Evolutionary conservation across 1,284 basidiomycete species (phyloP).

Genomic region (Omphalotus olearius): DNA sequence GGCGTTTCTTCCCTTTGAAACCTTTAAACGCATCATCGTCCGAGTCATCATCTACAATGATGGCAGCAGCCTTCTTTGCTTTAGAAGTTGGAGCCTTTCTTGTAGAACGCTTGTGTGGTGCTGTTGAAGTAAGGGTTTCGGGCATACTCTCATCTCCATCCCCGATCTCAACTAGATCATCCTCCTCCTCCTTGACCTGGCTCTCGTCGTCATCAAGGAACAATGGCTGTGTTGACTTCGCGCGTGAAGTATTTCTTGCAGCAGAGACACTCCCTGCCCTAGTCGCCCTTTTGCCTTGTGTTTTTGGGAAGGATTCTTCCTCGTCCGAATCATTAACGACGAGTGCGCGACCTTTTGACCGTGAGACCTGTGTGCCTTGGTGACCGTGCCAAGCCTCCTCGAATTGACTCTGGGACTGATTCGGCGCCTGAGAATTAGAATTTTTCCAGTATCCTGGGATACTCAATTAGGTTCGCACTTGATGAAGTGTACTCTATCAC

Average conservation of each 20-base stretch:
- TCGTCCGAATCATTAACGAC: conserved; percentile 30
- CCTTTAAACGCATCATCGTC: conserved; percentile 70
- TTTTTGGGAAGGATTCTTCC: conserved; percentile 20
- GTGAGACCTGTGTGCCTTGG: conserved; percentile 1
- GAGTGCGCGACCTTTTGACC: conserved; percentile 7
- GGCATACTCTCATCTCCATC: conserved; percentile 16
- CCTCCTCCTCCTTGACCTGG: conserved; percentile 15
- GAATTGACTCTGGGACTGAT: no score
- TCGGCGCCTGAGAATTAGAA: neutral
- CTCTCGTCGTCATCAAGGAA: conserved; percentile 40
- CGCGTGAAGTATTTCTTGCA: conserved; percentile 17
- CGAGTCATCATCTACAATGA: conserved; percentile 60
- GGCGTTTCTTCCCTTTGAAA: conserved; percentile 38
- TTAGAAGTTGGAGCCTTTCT: conserved; percentile 1
- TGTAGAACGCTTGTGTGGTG: neutral
- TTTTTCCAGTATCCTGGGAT: neutral
- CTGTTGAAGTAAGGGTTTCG: conserved; percentile 30
- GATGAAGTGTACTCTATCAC: conserved; percentile 4
- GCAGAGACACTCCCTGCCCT: conserved; percentile 21
- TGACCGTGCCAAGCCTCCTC: no score
- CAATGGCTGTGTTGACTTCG: conserved; percentile 25
- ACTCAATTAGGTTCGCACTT: neutral
- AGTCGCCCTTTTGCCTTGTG: conserved; percentile 23
- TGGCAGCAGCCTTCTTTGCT: conserved; percentile 6
- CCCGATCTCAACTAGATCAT: conserved; percentile 15